Evolutionary conservation across 306 rosid species (phyloP).

Genomic region (Astragalus membranaceus): DNA sequence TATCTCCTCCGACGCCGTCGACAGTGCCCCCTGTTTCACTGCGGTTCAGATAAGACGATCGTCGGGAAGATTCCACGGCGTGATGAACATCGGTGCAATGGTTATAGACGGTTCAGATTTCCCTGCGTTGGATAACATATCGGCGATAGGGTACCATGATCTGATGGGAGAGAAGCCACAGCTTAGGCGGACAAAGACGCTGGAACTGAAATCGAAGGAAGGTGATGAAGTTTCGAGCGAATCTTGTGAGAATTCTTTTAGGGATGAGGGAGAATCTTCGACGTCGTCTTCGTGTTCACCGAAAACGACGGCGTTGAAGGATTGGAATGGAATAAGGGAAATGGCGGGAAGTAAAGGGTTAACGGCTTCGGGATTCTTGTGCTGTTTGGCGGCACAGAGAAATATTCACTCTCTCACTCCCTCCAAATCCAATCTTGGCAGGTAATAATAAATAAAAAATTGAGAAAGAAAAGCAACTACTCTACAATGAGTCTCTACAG

Average conservation of each 20-base stretch:
- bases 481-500: too few species aligned
- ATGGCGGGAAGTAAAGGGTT: constrained; percentile 47
- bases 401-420: constrained; percentile 16
- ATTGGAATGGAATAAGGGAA: constrained; percentile 51
- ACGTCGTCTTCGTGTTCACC: constrained; percentile 38
- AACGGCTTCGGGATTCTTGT: constrained; percentile 52
- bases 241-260: constrained; percentile 33
- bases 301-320: constrained; percentile 41
- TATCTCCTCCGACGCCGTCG: constrained; percentile 14
- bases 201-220: neutral
- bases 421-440: neutral
- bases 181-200: neutral
- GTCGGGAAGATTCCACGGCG: constrained; percentile 81
- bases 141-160: constrained; percentile 70
- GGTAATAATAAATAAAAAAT: neutral
- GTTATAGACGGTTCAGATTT: constrained; percentile 37
- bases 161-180: constrained; percentile 50
- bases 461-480: neutral
- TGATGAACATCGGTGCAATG: constrained; percentile 63
- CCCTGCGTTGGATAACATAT: constrained; percentile 31
- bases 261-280: constrained; percentile 42
- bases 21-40: constrained; percentile 49
- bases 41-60: constrained; percentile 74
- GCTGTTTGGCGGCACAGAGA: constrained; percentile 48
- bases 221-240: constrained; percentile 22